Percentiles rank a stretch among this genome's conserved stretches.
Evolutionary conservation across 140 eudicot genomes (phyloP).

Genomic region (Anethum foeniculum): DNA sequence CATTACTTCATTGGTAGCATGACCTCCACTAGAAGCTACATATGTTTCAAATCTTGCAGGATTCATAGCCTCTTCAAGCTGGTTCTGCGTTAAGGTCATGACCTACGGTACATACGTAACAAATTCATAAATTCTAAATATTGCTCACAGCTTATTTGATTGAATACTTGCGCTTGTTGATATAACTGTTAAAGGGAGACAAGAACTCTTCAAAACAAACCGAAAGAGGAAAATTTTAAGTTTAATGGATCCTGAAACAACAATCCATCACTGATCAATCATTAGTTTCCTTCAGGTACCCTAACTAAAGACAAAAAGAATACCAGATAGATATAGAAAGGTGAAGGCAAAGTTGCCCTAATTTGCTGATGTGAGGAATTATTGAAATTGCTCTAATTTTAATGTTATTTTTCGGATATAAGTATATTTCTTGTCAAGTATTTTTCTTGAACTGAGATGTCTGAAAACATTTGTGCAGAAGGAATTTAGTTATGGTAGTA

Average conservation of each 20-base stretch:
- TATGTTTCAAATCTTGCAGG: slow-evolving; percentile 55
- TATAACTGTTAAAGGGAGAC: background rate
- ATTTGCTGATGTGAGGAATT: too few relatives aligned
- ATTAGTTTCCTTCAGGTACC: too few relatives aligned
- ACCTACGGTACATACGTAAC: slow-evolving; percentile 38
- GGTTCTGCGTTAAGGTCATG: slow-evolving; percentile 82
- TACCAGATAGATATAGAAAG: too few relatives aligned
- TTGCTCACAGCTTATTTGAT: background rate
- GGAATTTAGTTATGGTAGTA: background rate
- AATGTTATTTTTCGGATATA: too few relatives aligned
- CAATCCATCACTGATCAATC: background rate
- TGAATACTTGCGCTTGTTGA: too few relatives aligned
- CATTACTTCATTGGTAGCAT: slow-evolving; percentile 35
- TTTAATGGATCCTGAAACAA: background rate
- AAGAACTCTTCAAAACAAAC: background rate
- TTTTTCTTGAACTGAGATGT: too few relatives aligned
- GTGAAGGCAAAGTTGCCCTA: too few relatives aligned
- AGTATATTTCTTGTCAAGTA: too few relatives aligned
- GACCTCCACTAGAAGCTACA: slow-evolving; percentile 51
- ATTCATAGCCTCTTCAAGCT: slow-evolving; percentile 91
- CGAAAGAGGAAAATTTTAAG: background rate
- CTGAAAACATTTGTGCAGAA: background rate
- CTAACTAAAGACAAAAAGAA: too few relatives aligned
- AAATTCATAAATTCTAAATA: too few relatives aligned
- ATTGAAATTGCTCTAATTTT: too few relatives aligned